A percentile compares a stretch with the other conserved stretches of the same genome.
These are phyloP conservation scores for Diplodia corticola DNA, from an alignment of 2,329 filamentous ascomycete genomes.

Conservation along the genomic window DNA sequence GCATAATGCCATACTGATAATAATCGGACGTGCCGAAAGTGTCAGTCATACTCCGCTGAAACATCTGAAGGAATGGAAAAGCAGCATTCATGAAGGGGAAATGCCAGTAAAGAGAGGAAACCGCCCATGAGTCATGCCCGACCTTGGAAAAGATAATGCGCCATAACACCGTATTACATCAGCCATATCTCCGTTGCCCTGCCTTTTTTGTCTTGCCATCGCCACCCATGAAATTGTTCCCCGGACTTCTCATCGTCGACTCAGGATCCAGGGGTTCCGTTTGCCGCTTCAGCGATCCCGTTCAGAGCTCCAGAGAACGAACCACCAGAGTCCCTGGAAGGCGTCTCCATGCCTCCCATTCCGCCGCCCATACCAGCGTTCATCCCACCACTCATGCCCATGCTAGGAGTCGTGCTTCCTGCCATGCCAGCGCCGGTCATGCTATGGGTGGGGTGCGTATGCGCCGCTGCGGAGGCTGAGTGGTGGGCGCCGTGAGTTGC, in stretches of 20 bases:
- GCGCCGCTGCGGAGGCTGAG: slow-evolving; percentile 15
- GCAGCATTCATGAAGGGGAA: background rate
- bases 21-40: background rate
- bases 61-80: background rate
- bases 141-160: slow-evolving; percentile 5
- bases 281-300: slow-evolving; percentile 21
- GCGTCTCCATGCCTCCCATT: slow-evolving; percentile 21
- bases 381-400: slow-evolving; percentile 24
- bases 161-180: slow-evolving; percentile 18
- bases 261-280: slow-evolving; percentile 13
- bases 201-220: slow-evolving; percentile 7
- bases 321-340: slow-evolving; percentile 5
- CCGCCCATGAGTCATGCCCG: slow-evolving; percentile 2
- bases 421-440: slow-evolving; percentile 10
- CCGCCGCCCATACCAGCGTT: slow-evolving; percentile 26
- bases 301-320: slow-evolving; percentile 22
- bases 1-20: background rate
- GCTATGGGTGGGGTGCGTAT: slow-evolving; percentile 9
- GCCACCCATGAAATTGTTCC: background rate
- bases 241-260: background rate
- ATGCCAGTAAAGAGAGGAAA: background rate
- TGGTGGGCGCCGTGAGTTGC: slow-evolving; percentile 11
- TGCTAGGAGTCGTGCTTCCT: slow-evolving; percentile 2
- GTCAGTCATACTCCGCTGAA: background rate
- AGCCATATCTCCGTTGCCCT: background rate